Evolutionary conservation across 176 grass and related monocot genomes (phyloP).

Genomic region (Hordeum marinum): DNA sequence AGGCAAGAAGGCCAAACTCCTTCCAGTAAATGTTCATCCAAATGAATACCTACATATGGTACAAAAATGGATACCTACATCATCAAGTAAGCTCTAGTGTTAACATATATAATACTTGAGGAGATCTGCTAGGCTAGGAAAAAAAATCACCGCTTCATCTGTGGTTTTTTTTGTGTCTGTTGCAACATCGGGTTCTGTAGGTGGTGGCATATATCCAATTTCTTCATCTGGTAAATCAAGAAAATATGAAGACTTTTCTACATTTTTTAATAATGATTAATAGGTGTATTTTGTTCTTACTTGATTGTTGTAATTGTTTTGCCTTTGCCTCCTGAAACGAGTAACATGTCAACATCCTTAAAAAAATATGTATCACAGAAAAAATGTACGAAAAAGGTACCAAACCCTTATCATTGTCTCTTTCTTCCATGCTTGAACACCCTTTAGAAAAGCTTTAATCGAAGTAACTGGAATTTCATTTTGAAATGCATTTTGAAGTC

Average conservation of each 20-base stretch:
- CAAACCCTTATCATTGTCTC: constrained; percentile 45
- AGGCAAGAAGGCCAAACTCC: constrained; percentile 60
- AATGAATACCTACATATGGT: constrained; percentile 42
- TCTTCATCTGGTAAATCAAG: constrained; percentile 31
- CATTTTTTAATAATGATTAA: neutral
- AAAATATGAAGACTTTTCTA: neutral
- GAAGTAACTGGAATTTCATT: constrained; percentile 46
- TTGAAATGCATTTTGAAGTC: neutral
- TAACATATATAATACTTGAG: neutral
- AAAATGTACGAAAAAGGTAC: neutral
- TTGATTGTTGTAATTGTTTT: constrained; percentile 1
- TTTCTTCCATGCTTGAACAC: constrained; percentile 64
- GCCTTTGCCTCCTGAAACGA: constrained; percentile 37
- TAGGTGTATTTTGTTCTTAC: constrained; percentile 31
- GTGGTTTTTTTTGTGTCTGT: neutral
- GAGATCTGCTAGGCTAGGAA: neutral
- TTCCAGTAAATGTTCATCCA: constrained; percentile 69
- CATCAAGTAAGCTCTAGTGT: neutral
- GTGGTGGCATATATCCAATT: constrained; percentile 35
- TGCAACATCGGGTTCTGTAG: neutral
- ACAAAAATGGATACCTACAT: constrained; percentile 38
- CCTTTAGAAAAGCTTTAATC: constrained; percentile 63
- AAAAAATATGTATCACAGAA: neutral
- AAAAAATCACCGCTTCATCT: neutral
- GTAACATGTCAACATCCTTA: neutral